phyloP scores from a whole-genome alignment of 129 eudicot species.

The Tagetes patula region DNA sequence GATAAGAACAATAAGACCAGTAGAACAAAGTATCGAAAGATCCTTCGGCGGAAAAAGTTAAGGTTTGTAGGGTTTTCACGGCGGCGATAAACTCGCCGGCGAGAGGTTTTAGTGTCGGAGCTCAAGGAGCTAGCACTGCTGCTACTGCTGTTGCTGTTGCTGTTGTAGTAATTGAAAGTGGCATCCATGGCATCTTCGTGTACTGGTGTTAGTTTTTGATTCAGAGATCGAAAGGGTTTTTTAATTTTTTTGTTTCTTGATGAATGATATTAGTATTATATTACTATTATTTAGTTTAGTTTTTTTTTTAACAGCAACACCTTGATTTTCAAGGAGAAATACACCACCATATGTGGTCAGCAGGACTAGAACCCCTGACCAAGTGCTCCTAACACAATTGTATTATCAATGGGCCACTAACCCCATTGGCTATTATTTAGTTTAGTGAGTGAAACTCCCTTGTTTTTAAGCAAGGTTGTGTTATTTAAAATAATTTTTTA shows the following conservation, averaged over 20 bases:
- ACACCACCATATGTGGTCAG: no score
- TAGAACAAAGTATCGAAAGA: slow-evolving; percentile 45
- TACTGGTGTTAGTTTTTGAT: neutral
- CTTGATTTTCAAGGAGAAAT: no score
- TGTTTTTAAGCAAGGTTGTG: slow-evolving; percentile 2
- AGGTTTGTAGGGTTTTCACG: slow-evolving; percentile 34
- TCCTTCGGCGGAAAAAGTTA: slow-evolving; percentile 43
- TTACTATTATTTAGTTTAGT: no score
- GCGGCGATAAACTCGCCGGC: slow-evolving; percentile 49
- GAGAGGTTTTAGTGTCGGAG: slow-evolving; percentile 32
- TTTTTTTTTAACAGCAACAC: no score
- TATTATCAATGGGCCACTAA: no score
- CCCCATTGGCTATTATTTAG: no score
- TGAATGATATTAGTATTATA: no score
- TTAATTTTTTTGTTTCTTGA: no score
- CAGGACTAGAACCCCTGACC: no score
- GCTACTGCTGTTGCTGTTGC: slow-evolving; percentile 22
- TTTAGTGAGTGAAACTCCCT: neutral
- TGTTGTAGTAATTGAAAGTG: slow-evolving; percentile 30
- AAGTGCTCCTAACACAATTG: no score
- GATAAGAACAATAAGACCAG: slow-evolving; percentile 53
- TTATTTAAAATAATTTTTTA: no score
- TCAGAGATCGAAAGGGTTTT: neutral
- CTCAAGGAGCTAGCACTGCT: slow-evolving; percentile 28
- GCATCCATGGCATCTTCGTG: slow-evolving; percentile 29